phyloP scores from a whole-genome alignment of 2,329 filamentous ascomycete species.

The Chaetomiaceae sp. region DNA sequence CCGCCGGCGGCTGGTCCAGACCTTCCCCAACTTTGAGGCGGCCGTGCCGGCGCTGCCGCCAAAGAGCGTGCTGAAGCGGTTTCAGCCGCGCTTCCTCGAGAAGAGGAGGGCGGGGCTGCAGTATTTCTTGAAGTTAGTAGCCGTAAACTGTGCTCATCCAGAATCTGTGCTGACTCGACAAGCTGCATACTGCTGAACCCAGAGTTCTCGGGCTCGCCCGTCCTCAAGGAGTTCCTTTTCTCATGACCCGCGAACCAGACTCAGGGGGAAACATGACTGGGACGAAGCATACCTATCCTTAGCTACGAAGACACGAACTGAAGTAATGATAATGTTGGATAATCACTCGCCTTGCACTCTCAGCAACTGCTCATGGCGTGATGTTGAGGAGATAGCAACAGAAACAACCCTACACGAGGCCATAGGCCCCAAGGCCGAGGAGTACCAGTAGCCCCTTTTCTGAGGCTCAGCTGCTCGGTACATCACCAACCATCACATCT shows the following conservation, averaged over 20 bases:
- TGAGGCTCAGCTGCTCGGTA: no score
- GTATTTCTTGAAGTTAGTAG: conserved; percentile 79
- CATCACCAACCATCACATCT: no score
- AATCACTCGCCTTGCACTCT: neutral
- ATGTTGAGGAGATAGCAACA: no score
- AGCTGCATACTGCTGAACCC: conserved; percentile 91
- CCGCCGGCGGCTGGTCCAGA: conserved; percentile 64
- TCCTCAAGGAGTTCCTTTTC: conserved; percentile 88
- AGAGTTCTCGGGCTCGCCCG: conserved; percentile 86
- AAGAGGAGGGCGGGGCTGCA: conserved; percentile 75
- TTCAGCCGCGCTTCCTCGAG: conserved; percentile 80
- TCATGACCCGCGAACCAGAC: conserved; percentile 38
- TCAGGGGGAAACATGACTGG: neutral
- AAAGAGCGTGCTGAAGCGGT: conserved; percentile 86
- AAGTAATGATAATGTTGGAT: conserved; percentile 18
- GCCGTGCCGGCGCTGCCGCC: conserved; percentile 88
- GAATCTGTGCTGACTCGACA: conserved; percentile 21
- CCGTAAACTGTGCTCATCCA: neutral
- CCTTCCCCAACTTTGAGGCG: conserved; percentile 78
- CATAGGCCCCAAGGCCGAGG: no score
- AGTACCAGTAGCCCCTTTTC: no score
- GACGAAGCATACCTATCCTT: neutral
- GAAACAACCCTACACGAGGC: no score
- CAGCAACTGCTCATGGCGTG: no score
- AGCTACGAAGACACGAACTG: conserved; percentile 9